Percentiles rank a stretch among this genome's conserved stretches.
These are phyloP conservation scores for Amniculicola lignicola DNA, from an alignment of 495 filamentous ascomycete species.

Conservation along the genomic window DNA sequence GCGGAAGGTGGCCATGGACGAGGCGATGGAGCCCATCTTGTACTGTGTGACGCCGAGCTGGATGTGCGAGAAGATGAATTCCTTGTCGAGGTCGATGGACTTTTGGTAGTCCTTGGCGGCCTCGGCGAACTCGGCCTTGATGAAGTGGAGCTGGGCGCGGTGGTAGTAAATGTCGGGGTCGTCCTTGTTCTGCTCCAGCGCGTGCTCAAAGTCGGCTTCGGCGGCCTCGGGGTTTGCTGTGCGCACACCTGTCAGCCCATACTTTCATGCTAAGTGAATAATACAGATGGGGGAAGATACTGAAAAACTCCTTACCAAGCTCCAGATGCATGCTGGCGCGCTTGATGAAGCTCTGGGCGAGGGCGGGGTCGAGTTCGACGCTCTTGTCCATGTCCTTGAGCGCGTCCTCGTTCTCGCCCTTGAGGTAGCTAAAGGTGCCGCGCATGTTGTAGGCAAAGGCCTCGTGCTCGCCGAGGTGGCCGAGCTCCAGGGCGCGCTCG, in stretches of 20 bases:
- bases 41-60: constrained; percentile 99
- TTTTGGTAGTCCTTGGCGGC: constrained; percentile 99
- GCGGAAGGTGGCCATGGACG: constrained; percentile 97
- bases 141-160: constrained; percentile 97
- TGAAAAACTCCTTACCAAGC: constrained; percentile 78
- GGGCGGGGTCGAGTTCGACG: constrained; percentile 76
- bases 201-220: constrained; percentile 80
- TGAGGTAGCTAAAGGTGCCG: constrained; percentile 90
- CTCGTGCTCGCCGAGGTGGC: constrained; percentile 73
- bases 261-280: not conserved
- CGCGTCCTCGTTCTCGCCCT: constrained; percentile 79
- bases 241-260: not conserved
- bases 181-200: constrained; percentile 76
- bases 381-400: constrained; percentile 84
- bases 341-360: constrained; percentile 98
- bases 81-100: constrained; percentile 91
- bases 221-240: constrained; percentile 82
- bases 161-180: constrained; percentile 99
- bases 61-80: constrained; percentile 99
- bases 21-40: constrained; percentile 98
- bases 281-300: not conserved
- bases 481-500: constrained; percentile 78
- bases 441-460: constrained; percentile 93
- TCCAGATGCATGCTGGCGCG: constrained; percentile 97
- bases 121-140: constrained; percentile 85